Percentiles rank a stretch among this genome's conserved stretches.
These are phyloP conservation scores for Diaporthe sp. DNA, from an alignment of 2,329 filamentous ascomycete species.

Conservation along the genomic window DNA sequence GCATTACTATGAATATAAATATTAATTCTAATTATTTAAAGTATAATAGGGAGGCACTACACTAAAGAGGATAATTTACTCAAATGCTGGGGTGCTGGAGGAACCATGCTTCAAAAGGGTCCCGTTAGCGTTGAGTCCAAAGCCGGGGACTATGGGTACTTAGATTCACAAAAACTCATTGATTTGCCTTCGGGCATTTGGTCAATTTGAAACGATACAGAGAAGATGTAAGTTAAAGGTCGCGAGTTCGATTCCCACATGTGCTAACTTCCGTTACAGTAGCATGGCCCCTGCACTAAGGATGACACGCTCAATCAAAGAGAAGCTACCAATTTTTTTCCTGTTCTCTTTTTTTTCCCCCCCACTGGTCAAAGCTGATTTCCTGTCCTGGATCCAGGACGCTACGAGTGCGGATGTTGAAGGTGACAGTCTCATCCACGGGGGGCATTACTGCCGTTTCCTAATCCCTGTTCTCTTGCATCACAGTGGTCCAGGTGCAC, in stretches of 20 bases:
- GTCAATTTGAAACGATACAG: conserved; percentile 32
- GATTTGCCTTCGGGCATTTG: conserved; percentile 26
- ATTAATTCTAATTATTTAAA: no score
- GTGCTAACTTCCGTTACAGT: conserved; percentile 48
- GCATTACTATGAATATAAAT: no score
- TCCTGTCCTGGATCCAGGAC: no score
- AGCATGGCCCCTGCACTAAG: conserved; percentile 92
- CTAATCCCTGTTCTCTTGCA: background rate
- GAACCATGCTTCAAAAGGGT: no score
- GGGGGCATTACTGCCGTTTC: background rate
- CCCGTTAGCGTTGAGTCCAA: no score
- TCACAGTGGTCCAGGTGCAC: background rate
- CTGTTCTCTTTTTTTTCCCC: background rate
- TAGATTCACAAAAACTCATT: no score
- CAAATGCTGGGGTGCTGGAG: no score
- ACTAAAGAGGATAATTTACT: no score
- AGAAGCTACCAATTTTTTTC: conserved; percentile 77
- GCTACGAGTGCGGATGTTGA: no score
- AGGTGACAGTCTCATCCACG: background rate
- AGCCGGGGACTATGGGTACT: no score
- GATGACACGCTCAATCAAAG: conserved; percentile 84
- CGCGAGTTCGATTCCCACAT: background rate
- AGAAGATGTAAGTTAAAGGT: conserved; percentile 17
- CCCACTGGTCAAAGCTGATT: no score
- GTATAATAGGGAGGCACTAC: no score